Evolutionary conservation across 2,329 filamentous ascomycete species (phyloP).

Genomic region (Alternaria sp.): DNA sequence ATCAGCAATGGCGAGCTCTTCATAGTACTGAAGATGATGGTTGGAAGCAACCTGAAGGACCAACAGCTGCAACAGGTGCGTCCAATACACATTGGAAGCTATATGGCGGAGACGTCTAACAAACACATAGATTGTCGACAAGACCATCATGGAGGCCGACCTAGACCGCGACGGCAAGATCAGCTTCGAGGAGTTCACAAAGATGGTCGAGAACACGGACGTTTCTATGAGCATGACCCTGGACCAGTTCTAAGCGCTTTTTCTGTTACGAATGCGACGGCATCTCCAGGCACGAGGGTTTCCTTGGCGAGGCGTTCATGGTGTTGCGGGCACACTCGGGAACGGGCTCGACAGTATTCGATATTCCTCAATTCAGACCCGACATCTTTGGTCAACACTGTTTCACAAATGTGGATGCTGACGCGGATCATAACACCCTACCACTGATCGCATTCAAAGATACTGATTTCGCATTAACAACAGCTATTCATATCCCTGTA

Average conservation of each 20-base stretch:
- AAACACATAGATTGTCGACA: conserved; percentile 82
- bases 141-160: conserved; percentile 99
- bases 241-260: conserved; percentile 55
- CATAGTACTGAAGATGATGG: conserved; percentile 99
- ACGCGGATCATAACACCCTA: not conserved
- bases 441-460: not conserved
- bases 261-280: conserved; percentile 19
- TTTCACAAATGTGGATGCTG: not conserved
- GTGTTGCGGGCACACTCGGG: conserved; percentile 26
- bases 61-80: conserved; percentile 87
- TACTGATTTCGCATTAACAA: not conserved
- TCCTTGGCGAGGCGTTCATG: conserved; percentile 46
- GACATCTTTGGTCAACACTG: not conserved
- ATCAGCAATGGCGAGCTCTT: conserved; percentile 99
- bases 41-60: conserved; percentile 98
- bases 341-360: conserved; percentile 29
- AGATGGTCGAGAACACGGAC: conserved; percentile 97
- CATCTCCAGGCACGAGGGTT: conserved; percentile 23
- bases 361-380: conserved; percentile 37
- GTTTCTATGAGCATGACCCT: conserved; percentile 72
- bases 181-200: conserved; percentile 97
- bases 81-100: not conserved
- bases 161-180: conserved; percentile 96
- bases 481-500: not conserved
- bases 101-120: conserved; percentile 8